Percentiles rank a stretch among this genome's conserved stretches.
Conservation (phyloP, 345 rosid genomes). For the Raphanus raphanistrum region DNA sequence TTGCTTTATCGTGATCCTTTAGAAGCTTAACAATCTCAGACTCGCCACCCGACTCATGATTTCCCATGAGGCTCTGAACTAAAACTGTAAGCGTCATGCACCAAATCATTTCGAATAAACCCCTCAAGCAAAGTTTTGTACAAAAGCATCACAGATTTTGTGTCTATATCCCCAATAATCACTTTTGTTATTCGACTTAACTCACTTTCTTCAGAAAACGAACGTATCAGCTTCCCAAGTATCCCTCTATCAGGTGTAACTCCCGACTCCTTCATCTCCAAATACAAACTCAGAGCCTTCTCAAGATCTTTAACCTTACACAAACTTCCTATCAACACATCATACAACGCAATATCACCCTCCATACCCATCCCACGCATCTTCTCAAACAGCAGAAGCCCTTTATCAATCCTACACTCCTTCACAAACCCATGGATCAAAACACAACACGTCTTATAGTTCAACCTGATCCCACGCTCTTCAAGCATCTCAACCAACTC, state of each 20-base stretch:
- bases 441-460: conserved; percentile 62
- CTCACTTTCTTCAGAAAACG: conserved; percentile 53
- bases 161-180: conserved; percentile 47
- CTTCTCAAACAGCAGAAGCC: conserved; percentile 58
- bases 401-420: conserved; percentile 63
- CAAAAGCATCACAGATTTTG: conserved; percentile 49
- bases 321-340: conserved; percentile 70
- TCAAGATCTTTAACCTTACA: conserved; percentile 54
- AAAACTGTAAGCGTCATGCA: conserved; percentile 57
- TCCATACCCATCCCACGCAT: conserved; percentile 57
- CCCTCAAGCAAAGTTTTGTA: conserved; percentile 50
- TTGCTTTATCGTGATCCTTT: conserved; percentile 36
- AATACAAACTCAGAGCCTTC: conserved; percentile 57
- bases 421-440: conserved; percentile 81
- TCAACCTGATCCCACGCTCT: conserved; percentile 51
- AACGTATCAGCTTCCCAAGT: conserved; percentile 57
- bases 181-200: conserved; percentile 43
- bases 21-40: conserved; percentile 40
- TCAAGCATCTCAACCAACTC: conserved; percentile 73
- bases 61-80: conserved; percentile 47
- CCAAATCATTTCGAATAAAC: conserved; percentile 40
- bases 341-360: conserved; percentile 59
- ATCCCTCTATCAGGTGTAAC: conserved; percentile 57
- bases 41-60: conserved; percentile 25
- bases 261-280: conserved; percentile 58